These are phyloP conservation scores for Rutstroemia sp. DNA, from an alignment of 2,329 filamentous ascomycete genomes.

Conservation along the genomic window DNA sequence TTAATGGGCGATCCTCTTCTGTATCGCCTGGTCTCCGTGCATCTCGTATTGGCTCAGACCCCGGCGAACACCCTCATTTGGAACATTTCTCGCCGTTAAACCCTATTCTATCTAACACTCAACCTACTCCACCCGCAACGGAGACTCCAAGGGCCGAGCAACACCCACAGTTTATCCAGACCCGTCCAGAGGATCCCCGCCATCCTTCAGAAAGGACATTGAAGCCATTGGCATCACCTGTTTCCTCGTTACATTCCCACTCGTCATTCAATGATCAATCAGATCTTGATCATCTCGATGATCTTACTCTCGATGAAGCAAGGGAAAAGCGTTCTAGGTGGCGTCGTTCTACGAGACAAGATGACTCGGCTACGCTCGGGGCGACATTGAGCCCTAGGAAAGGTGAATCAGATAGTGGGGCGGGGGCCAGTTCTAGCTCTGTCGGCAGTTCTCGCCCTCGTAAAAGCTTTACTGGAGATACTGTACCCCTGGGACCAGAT, in stretches of 20 bases:
- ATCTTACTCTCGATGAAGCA: constrained; percentile 42
- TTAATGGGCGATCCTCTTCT: constrained; percentile 37
- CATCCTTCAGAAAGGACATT: constrained; percentile 35
- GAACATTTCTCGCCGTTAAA: not conserved
- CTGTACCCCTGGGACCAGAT: constrained; percentile 28
- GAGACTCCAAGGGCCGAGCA: constrained; percentile 22
- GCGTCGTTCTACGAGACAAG: constrained; percentile 60
- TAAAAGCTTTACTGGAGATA: constrained; percentile 39
- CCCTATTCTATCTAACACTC: constrained; percentile 15
- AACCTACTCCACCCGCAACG: constrained; percentile 20
- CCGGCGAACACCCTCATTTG: constrained; percentile 16
- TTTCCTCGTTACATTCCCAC: constrained; percentile 61
- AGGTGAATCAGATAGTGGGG: constrained; percentile 52
- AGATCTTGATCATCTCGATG: constrained; percentile 68
- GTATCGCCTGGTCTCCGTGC: constrained; percentile 28
- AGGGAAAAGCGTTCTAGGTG: constrained; percentile 67
- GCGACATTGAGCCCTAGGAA: constrained; percentile 37
- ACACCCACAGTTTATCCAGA: constrained; percentile 13
- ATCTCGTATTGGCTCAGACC: constrained; percentile 26
- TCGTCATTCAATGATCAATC: constrained; percentile 72
- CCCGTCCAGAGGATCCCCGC: constrained; percentile 17
- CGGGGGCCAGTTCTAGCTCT: constrained; percentile 60
- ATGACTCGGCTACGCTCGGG: constrained; percentile 38
- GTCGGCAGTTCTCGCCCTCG: constrained; percentile 52
- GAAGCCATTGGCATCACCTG: constrained; percentile 64